phyloP scores from a whole-genome alignment of 371 early-diverging fungal species.

The Mortierella sp. region DNA sequence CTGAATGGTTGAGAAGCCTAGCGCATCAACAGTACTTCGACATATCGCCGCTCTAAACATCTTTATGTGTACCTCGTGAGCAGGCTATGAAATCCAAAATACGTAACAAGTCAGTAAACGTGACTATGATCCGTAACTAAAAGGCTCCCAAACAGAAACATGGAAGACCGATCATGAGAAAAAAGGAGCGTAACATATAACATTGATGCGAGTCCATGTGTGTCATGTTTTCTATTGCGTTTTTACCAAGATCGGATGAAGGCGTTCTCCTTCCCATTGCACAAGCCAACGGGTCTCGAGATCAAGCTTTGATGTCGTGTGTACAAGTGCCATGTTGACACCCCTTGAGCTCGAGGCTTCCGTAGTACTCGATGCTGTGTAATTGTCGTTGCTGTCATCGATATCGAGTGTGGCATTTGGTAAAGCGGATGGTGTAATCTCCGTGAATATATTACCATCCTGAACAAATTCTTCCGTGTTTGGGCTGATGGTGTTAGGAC shows the following conservation, averaged over 20 bases:
- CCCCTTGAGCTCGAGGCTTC: constrained; percentile 15
- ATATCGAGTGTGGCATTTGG: not conserved
- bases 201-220: too few species aligned
- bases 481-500: constrained; percentile 20
- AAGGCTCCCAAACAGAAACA: too few species aligned
- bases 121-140: too few species aligned
- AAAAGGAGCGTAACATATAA: not conserved
- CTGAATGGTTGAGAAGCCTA: constrained; percentile 5
- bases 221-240: too few species aligned
- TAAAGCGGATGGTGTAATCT: constrained; percentile 23
- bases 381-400: constrained; percentile 4
- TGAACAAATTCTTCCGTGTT: constrained; percentile 2
- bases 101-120: too few species aligned
- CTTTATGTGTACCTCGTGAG: constrained; percentile 21
- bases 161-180: too few species aligned
- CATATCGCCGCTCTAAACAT: constrained; percentile 31
- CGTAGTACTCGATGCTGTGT: not conserved
- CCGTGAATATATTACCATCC: constrained; percentile 26
- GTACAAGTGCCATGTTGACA: constrained; percentile 38
- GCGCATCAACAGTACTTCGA: constrained; percentile 3
- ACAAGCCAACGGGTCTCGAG: constrained; percentile 51
- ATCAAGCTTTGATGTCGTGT: constrained; percentile 35
- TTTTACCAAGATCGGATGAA: constrained; percentile 31
- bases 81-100: constrained; percentile 16
- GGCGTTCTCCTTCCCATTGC: constrained; percentile 47